These are phyloP conservation scores for Mortierella sp. DNA, from an alignment of 371 early-diverging fungal genomes.

Conservation along the genomic window DNA sequence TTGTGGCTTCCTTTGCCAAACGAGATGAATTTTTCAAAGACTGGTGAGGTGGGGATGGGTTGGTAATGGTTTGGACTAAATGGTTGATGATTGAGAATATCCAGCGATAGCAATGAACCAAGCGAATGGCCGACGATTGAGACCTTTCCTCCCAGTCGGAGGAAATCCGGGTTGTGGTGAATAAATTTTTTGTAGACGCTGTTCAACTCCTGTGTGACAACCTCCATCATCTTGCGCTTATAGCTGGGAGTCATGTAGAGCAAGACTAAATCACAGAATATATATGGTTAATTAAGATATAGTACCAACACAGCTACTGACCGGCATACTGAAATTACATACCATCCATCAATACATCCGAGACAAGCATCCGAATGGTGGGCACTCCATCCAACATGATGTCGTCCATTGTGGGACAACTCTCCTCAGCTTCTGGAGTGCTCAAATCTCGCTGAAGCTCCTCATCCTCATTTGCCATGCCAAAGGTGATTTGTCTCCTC, in stretches of 20 bases:
- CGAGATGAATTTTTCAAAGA: conserved; percentile 49
- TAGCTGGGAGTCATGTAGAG: conserved; percentile 88
- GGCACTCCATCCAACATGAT: conserved; percentile 86
- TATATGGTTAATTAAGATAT: not conserved
- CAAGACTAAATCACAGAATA: conserved; percentile 64
- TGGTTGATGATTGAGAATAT: conserved; percentile 79
- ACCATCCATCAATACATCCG: conserved; percentile 88
- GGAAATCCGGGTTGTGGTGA: conserved; percentile 79
- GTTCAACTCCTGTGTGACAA: conserved; percentile 81
- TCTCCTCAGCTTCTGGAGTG: conserved; percentile 67
- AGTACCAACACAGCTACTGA: not conserved
- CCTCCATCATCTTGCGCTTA: conserved; percentile 81
- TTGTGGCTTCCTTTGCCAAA: conserved; percentile 25
- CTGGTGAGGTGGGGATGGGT: conserved; percentile 46
- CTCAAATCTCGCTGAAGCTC: conserved; percentile 68
- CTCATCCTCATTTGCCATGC: conserved; percentile 66
- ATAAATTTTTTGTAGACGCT: conserved; percentile 76
- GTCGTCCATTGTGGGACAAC: conserved; percentile 78
- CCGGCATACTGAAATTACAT: conserved; percentile 18
- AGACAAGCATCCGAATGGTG: conserved; percentile 82
- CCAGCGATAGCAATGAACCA: conserved; percentile 83
- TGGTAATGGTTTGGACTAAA: conserved; percentile 53
- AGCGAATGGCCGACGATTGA: conserved; percentile 87
- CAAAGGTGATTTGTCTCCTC: conserved; percentile 84
- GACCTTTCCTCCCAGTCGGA: conserved; percentile 73